These are phyloP conservation scores for Tetrapyrgos nigripes DNA, from an alignment of 1,284 basidiomycete species.

Conservation along the genomic window DNA sequence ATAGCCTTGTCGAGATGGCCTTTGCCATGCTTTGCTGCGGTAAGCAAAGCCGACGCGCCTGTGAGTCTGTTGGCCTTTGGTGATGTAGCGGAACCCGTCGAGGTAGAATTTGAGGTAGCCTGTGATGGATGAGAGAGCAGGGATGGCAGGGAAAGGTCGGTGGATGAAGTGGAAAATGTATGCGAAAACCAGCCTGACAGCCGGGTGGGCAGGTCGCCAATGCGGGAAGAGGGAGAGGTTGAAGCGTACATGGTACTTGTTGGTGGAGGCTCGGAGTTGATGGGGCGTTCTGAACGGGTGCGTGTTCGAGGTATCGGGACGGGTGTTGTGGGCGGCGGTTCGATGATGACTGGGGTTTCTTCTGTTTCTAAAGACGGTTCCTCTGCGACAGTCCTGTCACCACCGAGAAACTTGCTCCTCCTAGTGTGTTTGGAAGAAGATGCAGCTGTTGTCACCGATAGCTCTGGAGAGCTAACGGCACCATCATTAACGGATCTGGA, in stretches of 20 bases:
- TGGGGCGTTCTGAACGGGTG: conserved; percentile 38
- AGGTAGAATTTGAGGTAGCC: conserved; percentile 28
- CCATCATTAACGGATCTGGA: conserved; percentile 62
- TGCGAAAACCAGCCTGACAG: conserved; percentile 82
- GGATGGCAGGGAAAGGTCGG: conserved; percentile 70
- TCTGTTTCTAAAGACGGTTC: conserved; percentile 25
- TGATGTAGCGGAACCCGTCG: conserved; percentile 32
- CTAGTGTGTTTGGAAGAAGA: conserved; percentile 22
- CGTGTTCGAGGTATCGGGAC: conserved; percentile 33
- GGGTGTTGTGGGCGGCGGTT: conserved; percentile 31
- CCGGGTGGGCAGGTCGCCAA: conserved; percentile 63
- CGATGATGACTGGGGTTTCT: conserved; percentile 35
- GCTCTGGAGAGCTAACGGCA: conserved; percentile 45
- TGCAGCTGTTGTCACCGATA: conserved; percentile 30
- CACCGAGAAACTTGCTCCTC: conserved; percentile 13
- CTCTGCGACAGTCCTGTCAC: conserved; percentile 6
- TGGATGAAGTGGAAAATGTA: conserved; percentile 70
- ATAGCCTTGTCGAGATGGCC: conserved; percentile 81
- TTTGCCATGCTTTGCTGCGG: conserved; percentile 74
- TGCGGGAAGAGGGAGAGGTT: conserved; percentile 33
- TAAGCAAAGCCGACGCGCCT: conserved; percentile 54
- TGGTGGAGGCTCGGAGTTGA: conserved; percentile 16
- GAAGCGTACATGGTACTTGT: conserved; percentile 15
- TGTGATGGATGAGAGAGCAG: conserved; percentile 55
- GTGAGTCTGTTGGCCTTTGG: conserved; percentile 46